Evolutionary conservation across 1,139 yeast genomes (phyloP), one percentile per base, ranked within the genome.

Genomic region (Zygosaccharomyces sapae): DNA sequence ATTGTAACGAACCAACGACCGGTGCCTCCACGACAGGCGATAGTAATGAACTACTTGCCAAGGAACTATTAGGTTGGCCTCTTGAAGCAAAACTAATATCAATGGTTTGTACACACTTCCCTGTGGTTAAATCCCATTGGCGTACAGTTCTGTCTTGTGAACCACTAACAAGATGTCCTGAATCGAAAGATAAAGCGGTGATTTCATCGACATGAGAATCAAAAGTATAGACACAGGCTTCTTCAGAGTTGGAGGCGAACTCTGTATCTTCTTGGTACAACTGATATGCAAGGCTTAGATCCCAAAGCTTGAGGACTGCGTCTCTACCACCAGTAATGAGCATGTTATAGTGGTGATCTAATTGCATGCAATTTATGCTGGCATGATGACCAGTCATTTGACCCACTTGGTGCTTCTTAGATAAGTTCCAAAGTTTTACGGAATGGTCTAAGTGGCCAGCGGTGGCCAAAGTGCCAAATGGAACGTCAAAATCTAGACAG

Each of bases 61-160:
- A 36, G 6, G 49, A 41, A 18, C 41, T 24, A 18, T 44, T 46
- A 9, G 51, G 49, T 19, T 51, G 45, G 27, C 44, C 20, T 16
- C 51, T 48, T 10, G 51, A 50, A 7, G 61, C 52, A 46, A 62
- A 62, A 38, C 58, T 60, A 16, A 65, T 39, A 46, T 65, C 68
- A n/a, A 65, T 50, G 1, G 64, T 59, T 39, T 66, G 59, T 2
- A 73, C 61, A 27, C 76, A 69, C 38, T 74, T 71, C 2, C 97
- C 97, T 0, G 85, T 78, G 54, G 86, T 76, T 45, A 94, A 70
- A 67, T 92, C 98, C 97, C 97, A 90, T 55, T 83, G 79, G 20
- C 83, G 70, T 3, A 86, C 75, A 5, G 78, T 72, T 62, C 80
- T 83, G 69, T 92, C 98, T 95, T 97, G 92, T 4, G 94, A 79